Evolutionary conservation across 2,329 filamentous ascomycete species (phyloP).

Genomic region (Chrysoporthe austroafricana): DNA sequence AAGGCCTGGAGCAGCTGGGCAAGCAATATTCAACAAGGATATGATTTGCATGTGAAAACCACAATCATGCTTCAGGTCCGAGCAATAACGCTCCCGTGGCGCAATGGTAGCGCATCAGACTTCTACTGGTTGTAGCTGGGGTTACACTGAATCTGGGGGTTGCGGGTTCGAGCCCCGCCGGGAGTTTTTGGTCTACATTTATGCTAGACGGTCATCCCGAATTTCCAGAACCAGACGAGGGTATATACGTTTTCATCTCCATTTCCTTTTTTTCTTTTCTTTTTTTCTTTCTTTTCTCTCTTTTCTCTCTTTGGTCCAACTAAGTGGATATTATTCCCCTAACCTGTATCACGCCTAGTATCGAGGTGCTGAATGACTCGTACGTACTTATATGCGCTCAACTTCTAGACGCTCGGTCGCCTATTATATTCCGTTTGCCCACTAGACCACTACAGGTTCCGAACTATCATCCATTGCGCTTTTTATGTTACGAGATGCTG

Average conservation of each 20-base stretch:
- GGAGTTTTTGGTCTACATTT: constrained; percentile 4
- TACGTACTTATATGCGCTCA: background rate
- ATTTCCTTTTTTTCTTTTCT: background rate
- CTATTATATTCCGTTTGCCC: background rate
- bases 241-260: background rate
- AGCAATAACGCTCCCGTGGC: constrained; percentile 5
- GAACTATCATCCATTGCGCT: background rate
- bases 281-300: background rate
- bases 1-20: too few species aligned
- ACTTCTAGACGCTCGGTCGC: background rate
- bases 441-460: background rate
- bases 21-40: background rate
- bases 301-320: too few species aligned
- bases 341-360: background rate
- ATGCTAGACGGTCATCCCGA: background rate
- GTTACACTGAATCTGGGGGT: constrained; percentile 7
- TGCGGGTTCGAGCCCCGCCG: constrained; percentile 16
- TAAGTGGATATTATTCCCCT: background rate
- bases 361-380: background rate
- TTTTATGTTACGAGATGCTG: background rate
- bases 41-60: background rate
- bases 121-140: background rate
- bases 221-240: background rate
- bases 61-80: too few species aligned
- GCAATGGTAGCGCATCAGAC: constrained; percentile 17